Base-by-base conservation (phyloP, 768 basidiomycete genomes). In the Podaxis sp. region DNA sequence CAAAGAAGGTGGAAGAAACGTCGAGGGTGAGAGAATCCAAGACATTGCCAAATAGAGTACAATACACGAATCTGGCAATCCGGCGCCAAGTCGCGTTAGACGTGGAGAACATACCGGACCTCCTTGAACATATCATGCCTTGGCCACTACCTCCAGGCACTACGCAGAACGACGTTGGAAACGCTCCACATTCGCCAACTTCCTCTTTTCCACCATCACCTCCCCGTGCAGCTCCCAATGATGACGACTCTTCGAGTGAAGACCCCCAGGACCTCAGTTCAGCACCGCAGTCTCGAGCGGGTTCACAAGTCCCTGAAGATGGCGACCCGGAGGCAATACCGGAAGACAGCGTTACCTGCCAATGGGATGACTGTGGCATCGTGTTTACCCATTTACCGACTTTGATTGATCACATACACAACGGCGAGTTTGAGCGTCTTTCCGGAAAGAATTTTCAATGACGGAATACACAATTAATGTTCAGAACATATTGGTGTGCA, bases 391-490 rank as follows among this genome's bases (percentile, higher is more conserved):
- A 91, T 69, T 77, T 93, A 17, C 86, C 83, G 17, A 85, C 85
- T 3, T 78, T 96, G 61, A 91, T 95, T 63, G 86, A 87, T 27
- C 94, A 96, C 70, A 86, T 96, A 29, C 91, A 93, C 68, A 78
- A 84, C 61, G 87, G 94, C 94, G 68, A 73, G 87, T 74, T 15
- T 27, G 49, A 50, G 43, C 47, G 49, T 24, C 43, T 54, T 54
- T 49, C 36, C 13, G 13, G 56, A 51, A 55, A 29, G 29, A 36
- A 43, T 54, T 29, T 40, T 25, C 25, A 58, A 61, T 43, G 38
- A 52, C 51, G 49, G 41, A 56, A 46, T 55, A 37, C 8, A 37
- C 8, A 37, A 61, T 46, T 57, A 27, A 53, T 55, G 43, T 54
- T 66, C 69, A 94, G 92, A 83, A 46, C 93, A 94, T 71, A 90